Conservation (phyloP, 2,329 filamentous ascomycete species). For the Acarospora socialis region DNA sequence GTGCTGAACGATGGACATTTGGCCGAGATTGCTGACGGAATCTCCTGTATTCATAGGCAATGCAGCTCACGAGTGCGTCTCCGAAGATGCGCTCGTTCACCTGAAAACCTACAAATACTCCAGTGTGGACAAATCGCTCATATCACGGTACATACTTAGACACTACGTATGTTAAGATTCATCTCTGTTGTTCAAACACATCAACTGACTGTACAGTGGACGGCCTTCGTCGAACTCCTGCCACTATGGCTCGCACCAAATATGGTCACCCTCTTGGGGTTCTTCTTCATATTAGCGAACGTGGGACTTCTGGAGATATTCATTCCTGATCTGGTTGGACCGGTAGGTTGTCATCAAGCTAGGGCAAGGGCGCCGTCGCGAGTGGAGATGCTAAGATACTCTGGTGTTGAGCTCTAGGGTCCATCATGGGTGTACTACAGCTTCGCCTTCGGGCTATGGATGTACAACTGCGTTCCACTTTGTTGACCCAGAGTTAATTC, state of each 20-base stretch:
- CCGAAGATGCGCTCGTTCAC: conserved; percentile 79
- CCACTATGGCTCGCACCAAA: conserved; percentile 96
- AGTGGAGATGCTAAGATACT: conserved; percentile 8
- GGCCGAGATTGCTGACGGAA: no score
- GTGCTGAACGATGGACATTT: no score
- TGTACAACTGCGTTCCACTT: no score
- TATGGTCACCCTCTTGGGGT: conserved; percentile 90
- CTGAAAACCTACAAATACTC: conserved; percentile 96
- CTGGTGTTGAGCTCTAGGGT: conserved; percentile 39
- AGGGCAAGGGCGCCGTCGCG: conserved; percentile 1
- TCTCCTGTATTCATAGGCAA: no score
- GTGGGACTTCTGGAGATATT: conserved; percentile 59
- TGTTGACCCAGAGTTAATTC: background rate
- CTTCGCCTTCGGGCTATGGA: conserved; percentile 90
- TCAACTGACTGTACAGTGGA: conserved; percentile 55
- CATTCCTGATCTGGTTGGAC: conserved; percentile 82
- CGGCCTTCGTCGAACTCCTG: conserved; percentile 79
- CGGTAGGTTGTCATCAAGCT: conserved; percentile 41
- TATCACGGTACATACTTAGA: conserved; percentile 84
- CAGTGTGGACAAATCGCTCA: conserved; percentile 84
- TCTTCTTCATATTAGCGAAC: conserved; percentile 84
- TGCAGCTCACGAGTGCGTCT: conserved; percentile 45
- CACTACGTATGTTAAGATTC: conserved; percentile 64
- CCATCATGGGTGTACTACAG: conserved; percentile 91
- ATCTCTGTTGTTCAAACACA: conserved; percentile 6